These are phyloP conservation scores for Aphanomyces euteiches DNA, from an alignment of 352 stramenopile genomes.

Conservation along the genomic window DNA sequence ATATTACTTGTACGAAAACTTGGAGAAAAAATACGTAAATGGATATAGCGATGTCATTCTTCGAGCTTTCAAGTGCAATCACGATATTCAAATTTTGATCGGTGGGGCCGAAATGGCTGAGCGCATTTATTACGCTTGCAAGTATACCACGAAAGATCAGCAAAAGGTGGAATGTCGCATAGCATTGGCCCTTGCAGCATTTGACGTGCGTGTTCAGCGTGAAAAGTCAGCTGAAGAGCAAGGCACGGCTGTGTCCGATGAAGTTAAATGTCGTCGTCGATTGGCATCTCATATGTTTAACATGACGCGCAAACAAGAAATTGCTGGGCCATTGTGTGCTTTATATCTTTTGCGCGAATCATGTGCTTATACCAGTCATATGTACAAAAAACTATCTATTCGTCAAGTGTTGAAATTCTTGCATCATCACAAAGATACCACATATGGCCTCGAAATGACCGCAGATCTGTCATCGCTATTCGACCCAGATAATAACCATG, in stretches of 20 bases:
- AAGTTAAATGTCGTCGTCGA: conserved; percentile 6
- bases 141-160: too few relatives aligned
- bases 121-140: too few relatives aligned
- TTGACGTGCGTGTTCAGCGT: neutral
- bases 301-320: conserved; percentile 4
- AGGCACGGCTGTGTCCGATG: conserved; percentile 11
- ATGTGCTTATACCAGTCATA: too few relatives aligned
- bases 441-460: too few relatives aligned
- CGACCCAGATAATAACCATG: too few relatives aligned
- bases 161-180: too few relatives aligned
- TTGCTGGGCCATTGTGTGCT: conserved; percentile 1
- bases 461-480: too few relatives aligned
- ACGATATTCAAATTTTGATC: conserved; percentile 29
- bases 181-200: too few relatives aligned
- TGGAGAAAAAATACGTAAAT: conserved; percentile 25
- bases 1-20: neutral
- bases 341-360: neutral
- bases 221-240: conserved; percentile 30
- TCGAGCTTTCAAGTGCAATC: conserved; percentile 31
- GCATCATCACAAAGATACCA: too few relatives aligned
- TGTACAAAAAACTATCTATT: too few relatives aligned
- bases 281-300: conserved; percentile 1
- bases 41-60: conserved; percentile 26
- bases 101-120: conserved; percentile 9
- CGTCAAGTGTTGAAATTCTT: too few relatives aligned